A percentile compares a stretch with the other conserved stretches of the same genome.
These are phyloP conservation scores for Closterium sp. DNA, from an alignment of 139 green algal species.

Conservation along the genomic window DNA sequence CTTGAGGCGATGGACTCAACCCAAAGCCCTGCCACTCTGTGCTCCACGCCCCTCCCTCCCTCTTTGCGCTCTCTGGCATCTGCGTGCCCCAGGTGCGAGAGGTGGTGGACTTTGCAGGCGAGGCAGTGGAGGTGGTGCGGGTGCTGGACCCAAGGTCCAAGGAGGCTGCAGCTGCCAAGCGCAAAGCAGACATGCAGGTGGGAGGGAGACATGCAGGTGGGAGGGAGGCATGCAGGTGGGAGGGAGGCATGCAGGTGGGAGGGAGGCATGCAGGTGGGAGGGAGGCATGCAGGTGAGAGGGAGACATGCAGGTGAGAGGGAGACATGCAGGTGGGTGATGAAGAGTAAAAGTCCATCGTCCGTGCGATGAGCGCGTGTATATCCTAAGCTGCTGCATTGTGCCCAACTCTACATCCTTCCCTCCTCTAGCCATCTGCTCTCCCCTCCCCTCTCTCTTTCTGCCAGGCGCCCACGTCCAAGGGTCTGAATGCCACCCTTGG, in stretches of 20 bases:
- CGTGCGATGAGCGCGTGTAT: too few relatives aligned
- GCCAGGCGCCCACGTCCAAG: too few relatives aligned
- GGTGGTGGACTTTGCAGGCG: conserved; percentile 43
- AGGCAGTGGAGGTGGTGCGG: conserved; percentile 28
- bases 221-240: too few relatives aligned
- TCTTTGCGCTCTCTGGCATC: background rate
- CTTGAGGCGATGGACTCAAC: too few relatives aligned
- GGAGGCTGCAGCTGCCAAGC: conserved; percentile 8
- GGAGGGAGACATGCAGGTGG: background rate
- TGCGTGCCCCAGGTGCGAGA: conserved; percentile 27
- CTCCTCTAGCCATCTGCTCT: background rate
- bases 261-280: too few relatives aligned
- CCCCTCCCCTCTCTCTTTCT: background rate
- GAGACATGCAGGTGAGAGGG: background rate
- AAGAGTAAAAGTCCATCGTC: too few relatives aligned
- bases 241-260: too few relatives aligned
- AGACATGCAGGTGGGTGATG: too few relatives aligned
- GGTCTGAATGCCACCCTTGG: too few relatives aligned
- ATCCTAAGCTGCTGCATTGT: too few relatives aligned
- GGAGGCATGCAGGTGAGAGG: too few relatives aligned
- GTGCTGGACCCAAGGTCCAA: conserved; percentile 42
- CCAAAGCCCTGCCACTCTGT: too few relatives aligned
- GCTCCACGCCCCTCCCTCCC: background rate
- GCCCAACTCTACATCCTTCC: background rate
- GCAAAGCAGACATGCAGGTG: conserved; percentile 31